Evolutionary conservation across 2,329 filamentous ascomycete genomes (phyloP).

Genomic region (Neopestalotiopsis clavispora): DNA sequence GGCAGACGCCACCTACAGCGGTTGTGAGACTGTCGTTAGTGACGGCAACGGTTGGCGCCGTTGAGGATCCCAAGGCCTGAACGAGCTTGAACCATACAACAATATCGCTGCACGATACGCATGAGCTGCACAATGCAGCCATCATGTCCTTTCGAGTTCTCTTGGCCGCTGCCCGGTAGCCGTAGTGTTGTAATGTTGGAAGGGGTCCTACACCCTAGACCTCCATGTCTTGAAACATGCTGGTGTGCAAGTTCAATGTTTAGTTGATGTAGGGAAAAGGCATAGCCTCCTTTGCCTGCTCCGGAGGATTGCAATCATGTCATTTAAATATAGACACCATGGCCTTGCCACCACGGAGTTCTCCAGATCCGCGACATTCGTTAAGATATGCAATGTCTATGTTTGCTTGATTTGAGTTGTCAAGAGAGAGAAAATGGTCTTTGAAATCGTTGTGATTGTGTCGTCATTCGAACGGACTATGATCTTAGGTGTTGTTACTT

Average conservation of each 20-base stretch:
- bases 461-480: too few species aligned
- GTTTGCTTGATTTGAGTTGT: too few species aligned
- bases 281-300: neutral
- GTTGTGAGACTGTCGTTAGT: neutral
- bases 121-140: neutral
- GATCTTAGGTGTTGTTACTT: too few species aligned
- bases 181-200: neutral
- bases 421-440: too few species aligned
- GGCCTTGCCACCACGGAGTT: neutral
- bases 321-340: neutral
- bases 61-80: neutral
- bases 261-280: neutral
- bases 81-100: neutral
- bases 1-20: neutral
- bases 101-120: neutral
- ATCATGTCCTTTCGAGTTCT: neutral
- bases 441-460: too few species aligned
- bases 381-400: neutral
- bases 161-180: neutral
- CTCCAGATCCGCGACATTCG: neutral
- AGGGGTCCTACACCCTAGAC: neutral
- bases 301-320: neutral
- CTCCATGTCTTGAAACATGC: too few species aligned
- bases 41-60: neutral
- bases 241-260: too few species aligned